Evolutionary conservation across 2,329 filamentous ascomycete genomes (phyloP).

Genomic region (Microdochium trichocladiopsis): DNA sequence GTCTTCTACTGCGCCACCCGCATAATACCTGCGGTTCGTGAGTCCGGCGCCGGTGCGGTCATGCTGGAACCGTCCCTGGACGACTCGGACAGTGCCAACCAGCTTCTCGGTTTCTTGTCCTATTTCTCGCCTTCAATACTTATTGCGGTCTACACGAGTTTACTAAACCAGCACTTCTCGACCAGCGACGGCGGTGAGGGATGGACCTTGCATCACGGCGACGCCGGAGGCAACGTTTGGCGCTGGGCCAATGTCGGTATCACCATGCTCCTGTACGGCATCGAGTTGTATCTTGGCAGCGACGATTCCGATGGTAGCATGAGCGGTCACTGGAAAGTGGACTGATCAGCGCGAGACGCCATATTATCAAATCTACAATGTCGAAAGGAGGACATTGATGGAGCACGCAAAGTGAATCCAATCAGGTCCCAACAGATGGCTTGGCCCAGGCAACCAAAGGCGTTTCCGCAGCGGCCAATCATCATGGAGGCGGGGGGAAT

Average conservation of each 20-base stretch:
- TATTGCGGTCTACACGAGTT: constrained; percentile 91
- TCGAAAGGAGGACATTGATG: no score
- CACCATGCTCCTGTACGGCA: constrained; percentile 83
- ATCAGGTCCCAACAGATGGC: no score
- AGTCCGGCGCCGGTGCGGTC: constrained; percentile 75
- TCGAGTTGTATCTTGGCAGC: constrained; percentile 83
- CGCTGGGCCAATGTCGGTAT: constrained; percentile 87
- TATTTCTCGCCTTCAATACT: constrained; percentile 95
- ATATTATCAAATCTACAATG: no score
- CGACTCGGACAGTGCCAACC: constrained; percentile 75
- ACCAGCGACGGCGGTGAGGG: constrained; percentile 63
- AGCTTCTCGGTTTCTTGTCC: constrained; percentile 73
- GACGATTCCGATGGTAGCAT: constrained; percentile 69
- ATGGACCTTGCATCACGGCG: constrained; percentile 81
- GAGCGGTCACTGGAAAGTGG: constrained; percentile 85
- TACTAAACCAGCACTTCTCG: constrained; percentile 92
- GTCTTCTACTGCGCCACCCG: constrained; percentile 93
- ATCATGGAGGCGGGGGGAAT: no score
- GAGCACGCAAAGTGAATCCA: no score
- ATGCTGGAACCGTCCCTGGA: constrained; percentile 81
- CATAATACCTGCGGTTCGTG: constrained; percentile 89
- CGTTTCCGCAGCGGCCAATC: no score
- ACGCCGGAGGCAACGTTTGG: constrained; percentile 79
- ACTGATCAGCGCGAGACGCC: constrained; percentile 45
- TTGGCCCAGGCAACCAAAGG: no score